Conservation (phyloP, 2,329 filamentous ascomycete genomes). For the Aspergillus transmontanensis region DNA sequence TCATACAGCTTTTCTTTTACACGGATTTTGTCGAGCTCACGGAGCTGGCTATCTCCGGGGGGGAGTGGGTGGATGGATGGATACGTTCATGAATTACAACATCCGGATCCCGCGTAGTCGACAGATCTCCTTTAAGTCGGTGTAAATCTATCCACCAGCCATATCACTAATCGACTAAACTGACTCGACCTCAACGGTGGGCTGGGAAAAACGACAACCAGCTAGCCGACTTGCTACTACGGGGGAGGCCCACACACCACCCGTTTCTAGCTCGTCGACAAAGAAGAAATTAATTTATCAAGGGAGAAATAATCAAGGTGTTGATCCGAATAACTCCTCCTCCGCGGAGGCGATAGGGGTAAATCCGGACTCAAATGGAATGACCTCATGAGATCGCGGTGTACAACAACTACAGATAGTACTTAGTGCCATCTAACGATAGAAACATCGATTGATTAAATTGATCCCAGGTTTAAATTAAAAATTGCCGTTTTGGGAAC, state of each 20-base stretch:
- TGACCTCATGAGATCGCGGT: conserved; percentile 1
- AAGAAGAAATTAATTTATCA: background rate
- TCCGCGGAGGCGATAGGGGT: background rate
- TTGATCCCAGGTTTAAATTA: background rate
- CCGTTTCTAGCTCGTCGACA: background rate
- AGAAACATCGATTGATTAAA: background rate
- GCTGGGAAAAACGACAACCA: background rate
- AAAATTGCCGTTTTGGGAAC: background rate
- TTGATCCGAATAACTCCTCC: background rate
- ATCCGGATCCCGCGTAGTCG: too few species aligned
- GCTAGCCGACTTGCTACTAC: background rate
- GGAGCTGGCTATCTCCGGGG: background rate
- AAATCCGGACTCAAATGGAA: background rate
- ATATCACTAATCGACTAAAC: background rate
- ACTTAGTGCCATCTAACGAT: background rate
- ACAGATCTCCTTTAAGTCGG: background rate
- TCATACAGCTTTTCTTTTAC: background rate
- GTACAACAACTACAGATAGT: background rate
- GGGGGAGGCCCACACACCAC: background rate
- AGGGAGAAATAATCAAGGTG: background rate
- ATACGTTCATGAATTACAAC: background rate
- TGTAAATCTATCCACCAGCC: background rate
- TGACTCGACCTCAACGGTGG: background rate
- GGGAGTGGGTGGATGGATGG: background rate
- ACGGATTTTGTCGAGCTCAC: background rate